Percentiles rank a stretch among this genome's conserved stretches.
Evolutionary conservation across 805 yeast genomes (phyloP).

Genomic region (Candida anglica): DNA sequence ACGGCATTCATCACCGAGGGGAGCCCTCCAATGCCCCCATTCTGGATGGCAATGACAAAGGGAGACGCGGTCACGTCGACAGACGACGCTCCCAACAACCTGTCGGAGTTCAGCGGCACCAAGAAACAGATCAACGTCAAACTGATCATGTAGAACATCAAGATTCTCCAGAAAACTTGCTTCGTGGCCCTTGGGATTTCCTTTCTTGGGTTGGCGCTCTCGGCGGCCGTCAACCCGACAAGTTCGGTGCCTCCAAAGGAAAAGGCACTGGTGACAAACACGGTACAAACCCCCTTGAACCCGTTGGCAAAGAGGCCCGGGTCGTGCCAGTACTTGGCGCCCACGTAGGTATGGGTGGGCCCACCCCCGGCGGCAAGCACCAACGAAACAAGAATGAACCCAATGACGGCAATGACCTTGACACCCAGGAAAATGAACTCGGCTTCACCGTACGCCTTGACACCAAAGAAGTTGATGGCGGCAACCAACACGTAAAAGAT

Average conservation of each 20-base stretch:
- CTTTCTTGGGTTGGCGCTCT: slow-evolving; percentile 62
- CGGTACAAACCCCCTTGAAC: slow-evolving; percentile 19
- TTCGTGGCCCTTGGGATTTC: slow-evolving; percentile 71
- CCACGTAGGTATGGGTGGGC: slow-evolving; percentile 15
- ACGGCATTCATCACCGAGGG: slow-evolving; percentile 42
- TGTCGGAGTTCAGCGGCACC: slow-evolving; percentile 59
- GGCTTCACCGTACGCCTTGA: slow-evolving; percentile 43
- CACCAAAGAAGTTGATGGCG: slow-evolving; percentile 50
- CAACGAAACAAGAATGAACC: slow-evolving; percentile 26
- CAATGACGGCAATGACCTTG: slow-evolving; percentile 23
- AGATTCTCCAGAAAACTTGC: slow-evolving; percentile 80
- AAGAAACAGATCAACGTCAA: slow-evolving; percentile 55
- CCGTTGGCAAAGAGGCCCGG: slow-evolving; percentile 19
- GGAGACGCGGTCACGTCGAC: slow-evolving; percentile 35
- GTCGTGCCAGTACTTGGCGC: slow-evolving; percentile 17
- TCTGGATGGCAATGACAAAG: slow-evolving; percentile 39
- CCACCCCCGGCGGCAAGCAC: slow-evolving; percentile 28
- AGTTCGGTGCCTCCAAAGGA: slow-evolving; percentile 75
- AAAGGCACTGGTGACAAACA: slow-evolving; percentile 71
- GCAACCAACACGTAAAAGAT: slow-evolving; percentile 51
- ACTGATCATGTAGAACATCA: slow-evolving; percentile 63
- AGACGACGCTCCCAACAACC: slow-evolving; percentile 42
- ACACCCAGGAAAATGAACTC: slow-evolving; percentile 21
- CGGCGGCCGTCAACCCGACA: slow-evolving; percentile 75
- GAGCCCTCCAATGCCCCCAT: slow-evolving; percentile 37